Conservation (phyloP, 768 basidiomycete genomes). For the Mrakia blollopis region DNA sequence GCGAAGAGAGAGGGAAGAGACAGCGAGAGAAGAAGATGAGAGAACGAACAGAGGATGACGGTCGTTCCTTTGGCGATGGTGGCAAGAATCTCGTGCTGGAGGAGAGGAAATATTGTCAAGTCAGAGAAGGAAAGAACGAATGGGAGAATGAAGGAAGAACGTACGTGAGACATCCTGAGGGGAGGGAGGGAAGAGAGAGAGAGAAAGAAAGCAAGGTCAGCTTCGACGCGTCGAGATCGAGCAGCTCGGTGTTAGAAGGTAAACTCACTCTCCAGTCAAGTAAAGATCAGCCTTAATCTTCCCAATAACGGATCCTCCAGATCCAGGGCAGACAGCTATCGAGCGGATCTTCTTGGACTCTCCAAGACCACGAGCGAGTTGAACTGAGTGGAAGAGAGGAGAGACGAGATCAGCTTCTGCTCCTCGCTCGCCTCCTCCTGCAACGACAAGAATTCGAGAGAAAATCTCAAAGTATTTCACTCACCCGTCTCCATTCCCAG, state of each 20-base stretch:
- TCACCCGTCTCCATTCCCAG: constrained; percentile 59
- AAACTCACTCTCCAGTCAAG: constrained; percentile 68
- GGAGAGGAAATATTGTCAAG: too few relatives aligned
- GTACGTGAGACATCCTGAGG: constrained; percentile 31
- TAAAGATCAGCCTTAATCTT: constrained; percentile 75
- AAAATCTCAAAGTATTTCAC: constrained; percentile 35
- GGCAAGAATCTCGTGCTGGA: constrained; percentile 79
- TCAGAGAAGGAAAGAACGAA: not conserved
- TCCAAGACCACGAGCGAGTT: constrained; percentile 32
- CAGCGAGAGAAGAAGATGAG: not conserved
- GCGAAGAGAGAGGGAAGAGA: not conserved
- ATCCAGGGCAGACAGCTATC: constrained; percentile 87
- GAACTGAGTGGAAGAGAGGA: constrained; percentile 29
- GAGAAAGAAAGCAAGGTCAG: not conserved
- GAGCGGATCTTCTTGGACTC: constrained; percentile 45
- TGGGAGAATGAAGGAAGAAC: not conserved
- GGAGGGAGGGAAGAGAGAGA: not conserved
- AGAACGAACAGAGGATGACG: constrained; percentile 71
- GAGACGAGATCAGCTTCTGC: not conserved
- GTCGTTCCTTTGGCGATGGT: constrained; percentile 68
- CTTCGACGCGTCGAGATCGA: not conserved
- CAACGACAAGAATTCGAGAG: constrained; percentile 8
- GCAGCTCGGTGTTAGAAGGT: too few relatives aligned
- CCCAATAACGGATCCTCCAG: constrained; percentile 70
- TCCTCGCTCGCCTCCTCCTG: not conserved